Evolutionary conservation across 106 monocot species (phyloP).

Genomic region (Hemerocallis citrina): DNA sequence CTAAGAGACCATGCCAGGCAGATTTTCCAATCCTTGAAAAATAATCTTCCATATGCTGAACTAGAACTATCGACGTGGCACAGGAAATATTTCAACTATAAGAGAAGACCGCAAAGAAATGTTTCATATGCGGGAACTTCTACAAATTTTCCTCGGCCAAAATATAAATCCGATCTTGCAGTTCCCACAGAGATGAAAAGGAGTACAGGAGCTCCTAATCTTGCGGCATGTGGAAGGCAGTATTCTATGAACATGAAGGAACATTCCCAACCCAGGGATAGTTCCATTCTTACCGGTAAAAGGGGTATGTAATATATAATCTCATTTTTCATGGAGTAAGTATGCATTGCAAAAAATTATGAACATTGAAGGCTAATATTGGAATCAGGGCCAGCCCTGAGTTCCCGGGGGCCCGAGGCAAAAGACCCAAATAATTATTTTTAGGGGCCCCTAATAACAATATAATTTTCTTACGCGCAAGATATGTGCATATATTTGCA

Average conservation of each 20-base stretch:
- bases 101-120: constrained; percentile 10
- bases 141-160: neutral
- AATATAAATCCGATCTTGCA: neutral
- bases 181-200: constrained; percentile 6
- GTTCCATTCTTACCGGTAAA: constrained; percentile 2
- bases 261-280: neutral
- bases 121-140: neutral
- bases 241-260: neutral
- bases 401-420: too few relatives aligned
- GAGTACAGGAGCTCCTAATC: neutral
- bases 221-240: neutral
- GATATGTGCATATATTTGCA: too few relatives aligned
- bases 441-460: too few relatives aligned
- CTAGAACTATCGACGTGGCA: constrained; percentile 31
- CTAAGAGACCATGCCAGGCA: constrained; percentile 29
- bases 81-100: constrained; percentile 15
- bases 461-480: too few relatives aligned
- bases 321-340: neutral
- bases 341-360: neutral
- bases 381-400: too few relatives aligned
- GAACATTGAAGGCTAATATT: neutral
- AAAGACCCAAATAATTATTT: too few relatives aligned
- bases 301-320: constrained; percentile 7
- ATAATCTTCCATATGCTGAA: constrained; percentile 26
- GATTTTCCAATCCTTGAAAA: constrained; percentile 35